Percentiles rank a stretch among this genome's conserved stretches.
Evolutionary conservation across 495 filamentous ascomycete genomes (phyloP).

Genomic region (Xylaria telfairii): DNA sequence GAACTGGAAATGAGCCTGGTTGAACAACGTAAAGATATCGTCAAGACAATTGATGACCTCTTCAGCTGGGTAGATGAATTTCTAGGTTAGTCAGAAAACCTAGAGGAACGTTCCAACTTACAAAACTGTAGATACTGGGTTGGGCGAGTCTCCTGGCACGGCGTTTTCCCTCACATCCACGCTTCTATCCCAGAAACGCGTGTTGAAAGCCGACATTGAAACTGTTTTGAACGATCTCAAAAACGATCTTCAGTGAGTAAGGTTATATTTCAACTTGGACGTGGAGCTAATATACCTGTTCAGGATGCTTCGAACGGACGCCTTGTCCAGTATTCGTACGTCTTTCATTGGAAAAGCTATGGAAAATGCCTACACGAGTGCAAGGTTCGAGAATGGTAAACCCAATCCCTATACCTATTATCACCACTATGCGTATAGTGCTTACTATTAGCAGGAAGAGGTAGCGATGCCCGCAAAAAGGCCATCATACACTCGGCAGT

Average conservation of each 20-base stretch:
- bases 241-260: constrained; percentile 16
- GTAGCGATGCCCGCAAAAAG: constrained; percentile 39
- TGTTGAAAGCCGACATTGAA: constrained; percentile 26
- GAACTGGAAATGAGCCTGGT: constrained; percentile 18
- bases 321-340: constrained; percentile 41
- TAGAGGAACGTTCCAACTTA: not conserved
- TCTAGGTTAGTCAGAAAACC: constrained; percentile 25
- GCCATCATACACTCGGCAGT: constrained; percentile 38
- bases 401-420: constrained; percentile 2
- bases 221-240: constrained; percentile 19
- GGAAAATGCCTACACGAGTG: constrained; percentile 36
- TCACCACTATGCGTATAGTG: not conserved
- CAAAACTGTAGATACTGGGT: constrained; percentile 6
- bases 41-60: constrained; percentile 22
- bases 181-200: constrained; percentile 24
- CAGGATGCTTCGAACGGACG: constrained; percentile 36
- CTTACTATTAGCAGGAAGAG: constrained; percentile 34
- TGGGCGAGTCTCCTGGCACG: constrained; percentile 23
- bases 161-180: constrained; percentile 17
- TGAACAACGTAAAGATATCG: not conserved
- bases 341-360: constrained; percentile 44
- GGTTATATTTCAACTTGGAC: too few species aligned
- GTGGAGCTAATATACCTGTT: constrained; percentile 1
- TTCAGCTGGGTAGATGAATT: constrained; percentile 24
- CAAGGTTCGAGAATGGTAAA: constrained; percentile 32